phyloP scores from a whole-genome alignment of 2,329 filamentous ascomycete species.

The Fusarium haematococcum region DNA sequence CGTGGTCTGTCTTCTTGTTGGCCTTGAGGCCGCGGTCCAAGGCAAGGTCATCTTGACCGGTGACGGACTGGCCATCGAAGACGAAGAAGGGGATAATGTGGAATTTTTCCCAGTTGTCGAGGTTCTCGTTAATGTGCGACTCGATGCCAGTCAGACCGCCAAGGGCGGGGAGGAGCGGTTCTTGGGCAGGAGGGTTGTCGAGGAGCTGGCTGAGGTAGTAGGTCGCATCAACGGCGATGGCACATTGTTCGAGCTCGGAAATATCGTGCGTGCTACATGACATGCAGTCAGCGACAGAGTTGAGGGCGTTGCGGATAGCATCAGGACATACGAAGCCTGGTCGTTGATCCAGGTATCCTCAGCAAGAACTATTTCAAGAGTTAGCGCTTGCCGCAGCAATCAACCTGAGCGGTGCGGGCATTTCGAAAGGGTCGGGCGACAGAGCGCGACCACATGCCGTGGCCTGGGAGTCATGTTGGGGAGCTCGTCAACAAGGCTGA shows the following conservation, averaged over 20 bases:
- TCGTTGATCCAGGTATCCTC: conserved; percentile 55
- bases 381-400: conserved; percentile 32
- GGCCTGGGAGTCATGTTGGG: conserved; percentile 11
- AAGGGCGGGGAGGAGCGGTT: conserved; percentile 89
- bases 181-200: conserved; percentile 75
- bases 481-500: conserved; percentile 17
- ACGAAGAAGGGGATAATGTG: conserved; percentile 87
- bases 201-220: conserved; percentile 88
- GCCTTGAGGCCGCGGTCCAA: conserved; percentile 74
- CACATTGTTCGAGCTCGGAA: conserved; percentile 77
- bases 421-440: conserved; percentile 6
- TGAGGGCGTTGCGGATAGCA: conserved; percentile 5
- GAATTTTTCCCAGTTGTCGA: conserved; percentile 77
- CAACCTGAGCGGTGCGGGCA: background rate
- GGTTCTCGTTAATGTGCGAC: conserved; percentile 79
- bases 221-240: conserved; percentile 88
- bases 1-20: conserved; percentile 77
- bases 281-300: conserved; percentile 36
- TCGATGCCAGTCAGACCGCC: conserved; percentile 88
- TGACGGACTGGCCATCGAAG: conserved; percentile 88
- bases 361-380: conserved; percentile 48
- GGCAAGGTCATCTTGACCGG: conserved; percentile 78
- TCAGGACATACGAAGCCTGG: conserved; percentile 51
- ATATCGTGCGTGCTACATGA: conserved; percentile 68
- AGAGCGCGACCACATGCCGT: conserved; percentile 10